Evolutionary conservation across 164 flowering plant species (phyloP), one percentile per base, ranked within the genome.

Genomic region (Warburgia ugandensis): DNA sequence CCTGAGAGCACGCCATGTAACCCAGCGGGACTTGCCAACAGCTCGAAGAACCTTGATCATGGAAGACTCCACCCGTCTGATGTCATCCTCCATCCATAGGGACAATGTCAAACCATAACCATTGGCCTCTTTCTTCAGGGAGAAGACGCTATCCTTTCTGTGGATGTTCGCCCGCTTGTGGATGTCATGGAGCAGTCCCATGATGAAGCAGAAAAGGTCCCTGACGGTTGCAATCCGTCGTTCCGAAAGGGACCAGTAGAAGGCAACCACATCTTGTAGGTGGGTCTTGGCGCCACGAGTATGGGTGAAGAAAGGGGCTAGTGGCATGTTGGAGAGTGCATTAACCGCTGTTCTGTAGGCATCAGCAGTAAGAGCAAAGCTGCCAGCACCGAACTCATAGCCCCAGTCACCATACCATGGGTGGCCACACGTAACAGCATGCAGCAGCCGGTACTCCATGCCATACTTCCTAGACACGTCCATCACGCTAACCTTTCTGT

Each of bases 361-460:
- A 41, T 77, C 79, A 1, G 33, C 39, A 3, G 90, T 80, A 30
- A 82, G 60, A 4, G 66, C 90, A 70, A 64, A 88, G 51, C 96
- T 83, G 14, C 96, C 96, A 17, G 81, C 64, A 25, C 88, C 91
- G 67, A 84, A 84, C 55, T 83, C 74, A 58, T 74, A 84, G 22
- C 91, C 96, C 96, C 96, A 88, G 2, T 79, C 55, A 17, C 91
- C 88, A 75, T 84, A 88, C 96, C 96, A 84, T 0, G 94, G 73
- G 54, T 61, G 74, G 27, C 86, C 84, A 31, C 68, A 72, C 17
- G 73, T 68, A n/a, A 84, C 58, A 1, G 88, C 85, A 69, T 88
- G 86, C 51, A 88, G 78, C 13, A 84, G 69, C 27, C 91, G 72
- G 48, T 75, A 83, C 39, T 88, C 94, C 64, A 83, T 12, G 0